Percentiles rank a stretch among this genome's conserved stretches.
These are phyloP conservation scores for Scenedesmus sp. DNA, from an alignment of 163 green algal genomes.

Conservation along the genomic window DNA sequence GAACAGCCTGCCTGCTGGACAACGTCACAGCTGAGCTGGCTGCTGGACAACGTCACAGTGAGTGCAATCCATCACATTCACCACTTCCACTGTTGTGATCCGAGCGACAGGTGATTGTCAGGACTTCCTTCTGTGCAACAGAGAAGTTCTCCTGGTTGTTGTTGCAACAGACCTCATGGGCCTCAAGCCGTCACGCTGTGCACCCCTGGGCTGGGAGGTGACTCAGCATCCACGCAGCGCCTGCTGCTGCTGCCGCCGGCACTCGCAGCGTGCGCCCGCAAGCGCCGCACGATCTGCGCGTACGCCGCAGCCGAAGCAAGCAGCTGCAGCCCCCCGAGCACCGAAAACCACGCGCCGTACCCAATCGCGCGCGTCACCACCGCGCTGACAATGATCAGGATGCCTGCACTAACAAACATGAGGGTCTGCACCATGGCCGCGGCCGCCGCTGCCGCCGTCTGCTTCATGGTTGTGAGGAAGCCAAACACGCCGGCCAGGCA, in stretches of 20 bases:
- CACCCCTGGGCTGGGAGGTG: not conserved
- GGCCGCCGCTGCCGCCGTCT: slow-evolving; percentile 26
- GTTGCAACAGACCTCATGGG: too few species aligned
- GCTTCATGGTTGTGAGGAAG: slow-evolving; percentile 37
- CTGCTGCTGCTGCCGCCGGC: slow-evolving; percentile 3
- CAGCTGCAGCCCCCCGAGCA: not conserved
- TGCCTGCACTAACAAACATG: slow-evolving; percentile 27
- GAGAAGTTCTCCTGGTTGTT: too few species aligned
- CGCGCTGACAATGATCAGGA: slow-evolving; percentile 35
- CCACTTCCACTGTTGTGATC: too few species aligned
- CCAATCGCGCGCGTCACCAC: slow-evolving; percentile 5
- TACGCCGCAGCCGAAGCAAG: not conserved
- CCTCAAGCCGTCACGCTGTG: not conserved
- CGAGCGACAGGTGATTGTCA: too few species aligned
- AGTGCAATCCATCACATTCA: too few species aligned
- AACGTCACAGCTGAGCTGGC: too few species aligned
- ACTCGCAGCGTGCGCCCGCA: not conserved
- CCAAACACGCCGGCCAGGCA: slow-evolving; percentile 12
- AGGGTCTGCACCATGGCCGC: not conserved
- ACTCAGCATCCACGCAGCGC: not conserved
- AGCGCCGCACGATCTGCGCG: not conserved
- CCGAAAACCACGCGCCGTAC: slow-evolving; percentile 16
- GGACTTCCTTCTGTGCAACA: too few species aligned
- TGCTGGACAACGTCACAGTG: too few species aligned
- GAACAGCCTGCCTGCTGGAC: too few species aligned